Evolutionary conservation across 139 green algal genomes (phyloP).

Genomic region (Chlorella sp.): DNA sequence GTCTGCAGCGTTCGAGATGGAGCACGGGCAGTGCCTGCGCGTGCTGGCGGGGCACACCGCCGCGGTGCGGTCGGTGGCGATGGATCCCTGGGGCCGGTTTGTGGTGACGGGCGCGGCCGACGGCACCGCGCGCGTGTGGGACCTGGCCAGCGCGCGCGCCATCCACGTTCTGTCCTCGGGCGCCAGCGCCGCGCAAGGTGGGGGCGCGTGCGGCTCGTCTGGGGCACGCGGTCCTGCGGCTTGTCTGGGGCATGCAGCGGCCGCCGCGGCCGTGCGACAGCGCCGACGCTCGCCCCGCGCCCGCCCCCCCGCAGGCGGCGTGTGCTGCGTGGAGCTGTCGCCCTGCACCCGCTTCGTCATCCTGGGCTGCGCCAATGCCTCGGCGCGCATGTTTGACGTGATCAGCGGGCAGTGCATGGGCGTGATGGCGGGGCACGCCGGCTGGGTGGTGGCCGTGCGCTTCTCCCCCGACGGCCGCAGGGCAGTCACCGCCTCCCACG

Average conservation of each 20-base stretch:
- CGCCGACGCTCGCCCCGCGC: no score
- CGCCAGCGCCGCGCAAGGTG: constrained; percentile 6
- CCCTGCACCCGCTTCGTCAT: constrained; percentile 48
- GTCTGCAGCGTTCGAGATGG: constrained; percentile 61
- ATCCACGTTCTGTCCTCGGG: constrained; percentile 20
- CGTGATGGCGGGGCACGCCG: constrained; percentile 66
- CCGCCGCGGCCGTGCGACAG: no score
- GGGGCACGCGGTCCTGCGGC: no score
- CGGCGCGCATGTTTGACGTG: constrained; percentile 66
- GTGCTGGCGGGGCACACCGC: constrained; percentile 45
- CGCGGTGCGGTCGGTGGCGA: constrained; percentile 54
- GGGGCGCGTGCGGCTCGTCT: background rate
- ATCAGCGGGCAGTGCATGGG: constrained; percentile 39
- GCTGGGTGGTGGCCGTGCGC: constrained; percentile 55
- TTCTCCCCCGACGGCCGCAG: constrained; percentile 34
- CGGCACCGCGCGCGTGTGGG: constrained; percentile 64
- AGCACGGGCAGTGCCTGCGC: constrained; percentile 47
- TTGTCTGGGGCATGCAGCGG: no score
- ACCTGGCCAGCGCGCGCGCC: constrained; percentile 44
- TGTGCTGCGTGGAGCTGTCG: constrained; percentile 46
- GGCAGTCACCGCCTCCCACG: constrained; percentile 42
- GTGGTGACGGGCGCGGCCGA: constrained; percentile 64
- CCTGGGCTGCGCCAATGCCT: constrained; percentile 51
- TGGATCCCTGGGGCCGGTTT: constrained; percentile 61
- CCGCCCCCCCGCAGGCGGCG: constrained; percentile 13